Evolutionary conservation across 2,329 filamentous ascomycete species (phyloP), one percentile per base, ranked within the genome.

Genomic region (Sporothrix protearum): DNA sequence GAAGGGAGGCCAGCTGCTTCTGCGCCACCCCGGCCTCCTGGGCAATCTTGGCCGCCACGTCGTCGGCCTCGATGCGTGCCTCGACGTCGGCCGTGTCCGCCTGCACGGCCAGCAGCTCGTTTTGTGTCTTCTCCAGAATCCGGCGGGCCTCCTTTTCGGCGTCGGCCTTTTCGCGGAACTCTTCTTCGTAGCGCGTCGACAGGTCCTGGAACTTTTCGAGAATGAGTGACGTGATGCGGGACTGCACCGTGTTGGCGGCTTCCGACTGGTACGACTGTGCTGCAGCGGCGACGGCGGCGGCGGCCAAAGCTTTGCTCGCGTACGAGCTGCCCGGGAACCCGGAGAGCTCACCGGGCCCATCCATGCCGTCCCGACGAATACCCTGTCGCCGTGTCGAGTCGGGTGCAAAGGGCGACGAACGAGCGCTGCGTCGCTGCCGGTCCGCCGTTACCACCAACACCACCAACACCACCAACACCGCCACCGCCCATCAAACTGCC

Each of bases 181-280:
- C 91, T 36, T 90, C 87, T 72, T 96, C 92, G 77, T 93, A 93
- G 71, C 85, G 89, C 71, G 85, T 85, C 1, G 91, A 88, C 12
- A 94, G 83, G 74, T 91, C 89, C 76, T 89, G 87, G 74, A 93
- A 89, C 75, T 92, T 92, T 72, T 93, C 89, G 7, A 91, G 82
- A 73, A 94, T 87, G 6, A 92, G 83, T 3, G 89, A 87, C 4
- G 88, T 87, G 75, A 93, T 91, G 75, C 88, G 91, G 16, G 87
- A 86, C 71, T 92, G 88, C 10, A 94, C 86, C 3, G 88, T 88
- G 73, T 88, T 90, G 33, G 91, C 91, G 1, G 90, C 91, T 70
- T 86, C 89, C 25, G 85, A 92, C 76, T 86, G 84, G 76, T 88
- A 87, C 2, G 81, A 78, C 1, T 80, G 74, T 2, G 80, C 78